These are phyloP conservation scores for Fusarium protoensiforme DNA, from an alignment of 2,329 filamentous ascomycete genomes.

Conservation along the genomic window DNA sequence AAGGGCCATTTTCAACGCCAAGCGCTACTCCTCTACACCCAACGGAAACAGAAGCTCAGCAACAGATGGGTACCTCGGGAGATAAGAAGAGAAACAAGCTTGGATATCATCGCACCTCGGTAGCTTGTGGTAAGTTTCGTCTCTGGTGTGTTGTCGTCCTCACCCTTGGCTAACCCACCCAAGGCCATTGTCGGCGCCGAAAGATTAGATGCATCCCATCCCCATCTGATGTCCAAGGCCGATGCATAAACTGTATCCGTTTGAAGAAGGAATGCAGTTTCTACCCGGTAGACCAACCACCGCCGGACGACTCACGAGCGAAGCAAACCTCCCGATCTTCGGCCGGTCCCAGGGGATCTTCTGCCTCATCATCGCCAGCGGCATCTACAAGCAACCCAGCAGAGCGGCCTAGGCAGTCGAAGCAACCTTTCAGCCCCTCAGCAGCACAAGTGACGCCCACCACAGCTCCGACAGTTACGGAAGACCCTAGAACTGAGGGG, in stretches of 20 bases:
- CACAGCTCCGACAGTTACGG: slow-evolving; percentile 57
- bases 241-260: slow-evolving; percentile 92
- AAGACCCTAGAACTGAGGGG: slow-evolving; percentile 50
- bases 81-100: slow-evolving; percentile 84
- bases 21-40: slow-evolving; percentile 57
- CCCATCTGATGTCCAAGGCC: slow-evolving; percentile 75
- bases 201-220: slow-evolving; percentile 93
- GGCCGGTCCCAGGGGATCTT: slow-evolving; percentile 53
- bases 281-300: slow-evolving; percentile 85
- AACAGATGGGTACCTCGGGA: slow-evolving; percentile 49
- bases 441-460: slow-evolving; percentile 56
- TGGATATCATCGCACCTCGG: slow-evolving; percentile 93
- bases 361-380: slow-evolving; percentile 62
- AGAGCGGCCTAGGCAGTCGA: slow-evolving; percentile 51
- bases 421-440: slow-evolving; percentile 55
- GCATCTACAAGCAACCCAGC: slow-evolving; percentile 55
- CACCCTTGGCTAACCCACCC: slow-evolving; percentile 4
- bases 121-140: slow-evolving; percentile 86
- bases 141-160: background rate
- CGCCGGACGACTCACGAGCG: slow-evolving; percentile 58
- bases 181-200: slow-evolving; percentile 89
- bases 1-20: slow-evolving; percentile 63
- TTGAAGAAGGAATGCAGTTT: slow-evolving; percentile 96
- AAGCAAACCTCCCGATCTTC: slow-evolving; percentile 54
- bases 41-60: slow-evolving; percentile 46